Percentiles rank a stretch among this genome's conserved stretches.
Conservation (phyloP, 257 asterid genomes). For the Thymus mandschuricus region DNA sequence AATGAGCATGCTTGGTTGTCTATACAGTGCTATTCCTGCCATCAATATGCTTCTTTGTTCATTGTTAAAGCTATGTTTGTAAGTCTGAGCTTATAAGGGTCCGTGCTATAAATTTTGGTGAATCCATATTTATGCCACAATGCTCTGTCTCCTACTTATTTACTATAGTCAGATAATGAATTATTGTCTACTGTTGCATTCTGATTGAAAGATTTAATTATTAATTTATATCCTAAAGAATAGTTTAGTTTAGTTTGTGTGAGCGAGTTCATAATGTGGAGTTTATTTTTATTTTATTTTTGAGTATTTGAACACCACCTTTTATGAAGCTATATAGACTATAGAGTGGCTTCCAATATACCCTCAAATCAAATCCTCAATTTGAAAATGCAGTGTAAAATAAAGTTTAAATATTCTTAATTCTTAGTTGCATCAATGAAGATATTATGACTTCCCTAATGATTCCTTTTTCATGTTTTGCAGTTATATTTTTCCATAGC, state of each 20-base stretch:
- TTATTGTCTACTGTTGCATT: conserved; percentile 1
- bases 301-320: not conserved
- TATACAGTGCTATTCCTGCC: not conserved
- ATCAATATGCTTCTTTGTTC: not conserved
- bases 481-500: conserved; percentile 73
- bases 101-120: not conserved
- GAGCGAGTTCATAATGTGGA: not conserved
- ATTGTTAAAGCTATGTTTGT: not conserved
- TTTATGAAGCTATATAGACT: not conserved
- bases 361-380: not conserved
- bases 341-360: not conserved
- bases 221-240: not conserved
- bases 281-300: not conserved
- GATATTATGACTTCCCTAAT: conserved; percentile 26
- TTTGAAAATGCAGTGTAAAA: conserved; percentile 6
- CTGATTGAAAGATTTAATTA: conserved; percentile 1
- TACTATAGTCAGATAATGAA: conserved; percentile 19
- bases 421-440: conserved; percentile 16
- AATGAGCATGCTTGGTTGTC: conserved; percentile 6
- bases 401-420: not conserved
- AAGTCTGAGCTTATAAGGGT: not conserved
- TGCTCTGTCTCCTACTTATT: not conserved
- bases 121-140: not conserved
- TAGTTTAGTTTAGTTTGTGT: not conserved
- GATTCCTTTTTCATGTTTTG: conserved; percentile 29